phyloP scores from a whole-genome alignment of 257 asterid genomes.

The Solanum clarkiae region DNA sequence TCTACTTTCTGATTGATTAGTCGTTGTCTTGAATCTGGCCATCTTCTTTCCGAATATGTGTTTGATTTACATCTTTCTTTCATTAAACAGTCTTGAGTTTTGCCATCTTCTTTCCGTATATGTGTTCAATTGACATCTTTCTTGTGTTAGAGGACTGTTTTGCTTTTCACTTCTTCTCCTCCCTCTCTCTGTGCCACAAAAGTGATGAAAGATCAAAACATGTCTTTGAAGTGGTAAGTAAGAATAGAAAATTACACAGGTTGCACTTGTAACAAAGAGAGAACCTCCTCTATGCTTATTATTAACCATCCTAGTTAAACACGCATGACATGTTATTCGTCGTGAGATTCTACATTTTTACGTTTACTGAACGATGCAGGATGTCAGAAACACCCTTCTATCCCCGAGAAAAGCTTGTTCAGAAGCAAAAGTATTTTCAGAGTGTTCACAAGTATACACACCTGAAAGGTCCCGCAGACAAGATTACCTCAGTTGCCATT shows the following conservation, averaged over 20 bases:
- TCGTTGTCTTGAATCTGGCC: not conserved
- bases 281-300: not conserved
- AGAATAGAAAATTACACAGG: not conserved
- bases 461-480: constrained; percentile 48
- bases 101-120: not conserved
- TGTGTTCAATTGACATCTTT: not conserved
- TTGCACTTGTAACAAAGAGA: not conserved
- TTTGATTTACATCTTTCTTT: not conserved
- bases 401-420: constrained; percentile 58
- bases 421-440: constrained; percentile 52
- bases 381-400: constrained; percentile 66
- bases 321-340: not conserved
- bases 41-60: not conserved
- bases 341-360: not conserved
- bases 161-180: not conserved
- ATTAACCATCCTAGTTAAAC: not conserved
- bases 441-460: constrained; percentile 49
- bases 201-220: not conserved
- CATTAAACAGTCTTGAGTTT: not conserved
- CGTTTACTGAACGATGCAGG: constrained; percentile 26
- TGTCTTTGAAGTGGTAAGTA: not conserved
- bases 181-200: not conserved
- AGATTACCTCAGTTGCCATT: constrained; percentile 57
- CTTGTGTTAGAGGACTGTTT: not conserved
- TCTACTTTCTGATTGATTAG: not conserved